Evolutionary conservation across 352 stramenopile species (phyloP).

Genomic region (Achlya hypogyna): DNA sequence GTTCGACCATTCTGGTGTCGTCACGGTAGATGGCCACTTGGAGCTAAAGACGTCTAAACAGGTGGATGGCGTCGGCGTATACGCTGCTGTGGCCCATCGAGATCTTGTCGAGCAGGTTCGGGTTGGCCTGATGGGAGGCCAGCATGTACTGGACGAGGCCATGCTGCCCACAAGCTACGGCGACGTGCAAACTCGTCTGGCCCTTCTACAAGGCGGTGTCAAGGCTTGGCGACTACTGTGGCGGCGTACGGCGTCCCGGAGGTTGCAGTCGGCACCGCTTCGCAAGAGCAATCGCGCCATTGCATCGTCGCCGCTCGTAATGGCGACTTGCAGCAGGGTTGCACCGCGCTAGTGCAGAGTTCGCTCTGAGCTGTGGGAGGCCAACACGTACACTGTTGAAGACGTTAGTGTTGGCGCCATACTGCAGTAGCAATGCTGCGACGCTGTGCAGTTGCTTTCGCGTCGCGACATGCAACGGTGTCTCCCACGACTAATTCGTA

Average conservation of each 20-base stretch:
- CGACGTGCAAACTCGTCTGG: not conserved
- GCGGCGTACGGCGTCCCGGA: not conserved
- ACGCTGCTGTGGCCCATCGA: too few species aligned
- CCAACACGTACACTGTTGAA: not conserved
- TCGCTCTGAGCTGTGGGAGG: not conserved
- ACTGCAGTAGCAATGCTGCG: not conserved
- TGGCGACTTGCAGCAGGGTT: not conserved
- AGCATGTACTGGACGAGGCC: not conserved
- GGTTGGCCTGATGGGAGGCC: not conserved
- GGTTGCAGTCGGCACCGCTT: not conserved
- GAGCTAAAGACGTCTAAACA: too few species aligned
- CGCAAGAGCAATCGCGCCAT: not conserved
- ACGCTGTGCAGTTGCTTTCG: not conserved
- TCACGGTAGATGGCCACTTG: not conserved
- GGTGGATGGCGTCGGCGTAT: too few species aligned
- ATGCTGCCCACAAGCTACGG: not conserved
- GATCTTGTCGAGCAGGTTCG: not conserved
- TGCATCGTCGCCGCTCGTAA: not conserved
- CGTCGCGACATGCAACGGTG: not conserved
- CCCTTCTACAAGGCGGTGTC: not conserved
- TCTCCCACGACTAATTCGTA: not conserved
- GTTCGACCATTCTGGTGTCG: not conserved
- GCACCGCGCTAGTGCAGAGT: not conserved
- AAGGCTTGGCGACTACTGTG: not conserved
- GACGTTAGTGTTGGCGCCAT: constrained; percentile 2